Conservation (phyloP, 2,329 filamentous ascomycete species). For the Talaromyces sp. region DNA sequence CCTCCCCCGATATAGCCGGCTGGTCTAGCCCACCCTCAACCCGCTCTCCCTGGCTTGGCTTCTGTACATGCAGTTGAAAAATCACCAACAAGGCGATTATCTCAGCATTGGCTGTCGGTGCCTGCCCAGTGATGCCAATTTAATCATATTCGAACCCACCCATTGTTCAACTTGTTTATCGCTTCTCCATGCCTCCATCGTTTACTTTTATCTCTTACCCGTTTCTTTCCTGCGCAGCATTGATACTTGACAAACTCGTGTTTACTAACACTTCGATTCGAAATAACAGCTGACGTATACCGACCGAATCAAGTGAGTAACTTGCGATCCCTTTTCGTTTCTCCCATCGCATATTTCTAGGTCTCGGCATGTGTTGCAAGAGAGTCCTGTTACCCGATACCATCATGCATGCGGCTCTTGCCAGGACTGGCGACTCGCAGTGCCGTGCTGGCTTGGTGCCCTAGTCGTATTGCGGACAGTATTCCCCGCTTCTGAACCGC, state of each 20-base stretch:
- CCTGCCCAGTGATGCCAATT: conserved; percentile 8
- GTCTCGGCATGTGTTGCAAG: not conserved
- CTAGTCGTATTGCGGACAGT: not conserved
- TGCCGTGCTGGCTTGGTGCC: not conserved
- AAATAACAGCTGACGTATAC: conserved; percentile 47
- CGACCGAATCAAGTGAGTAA: conserved; percentile 48
- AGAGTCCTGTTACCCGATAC: not conserved
- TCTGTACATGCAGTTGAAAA: conserved; percentile 22
- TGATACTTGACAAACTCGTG: not conserved
- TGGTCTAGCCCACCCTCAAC: conserved; percentile 24
- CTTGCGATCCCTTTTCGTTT: conserved; percentile 19
- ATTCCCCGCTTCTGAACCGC: not conserved
- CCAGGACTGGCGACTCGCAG: not conserved
- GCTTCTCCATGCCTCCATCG: not conserved
- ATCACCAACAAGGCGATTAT: conserved; percentile 17
- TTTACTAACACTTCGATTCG: conserved; percentile 25
- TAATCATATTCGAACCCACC: not conserved
- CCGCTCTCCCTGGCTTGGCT: conserved; percentile 29
- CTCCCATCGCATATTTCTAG: not conserved
- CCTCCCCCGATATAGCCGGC: conserved; percentile 12
- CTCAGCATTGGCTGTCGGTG: not conserved
- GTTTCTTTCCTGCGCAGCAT: not conserved
- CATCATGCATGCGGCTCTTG: not conserved
- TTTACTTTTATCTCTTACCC: not conserved
- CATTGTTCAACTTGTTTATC: not conserved